Base-by-base conservation (phyloP, 306 rosid species). In the Vicia faba region DNA sequence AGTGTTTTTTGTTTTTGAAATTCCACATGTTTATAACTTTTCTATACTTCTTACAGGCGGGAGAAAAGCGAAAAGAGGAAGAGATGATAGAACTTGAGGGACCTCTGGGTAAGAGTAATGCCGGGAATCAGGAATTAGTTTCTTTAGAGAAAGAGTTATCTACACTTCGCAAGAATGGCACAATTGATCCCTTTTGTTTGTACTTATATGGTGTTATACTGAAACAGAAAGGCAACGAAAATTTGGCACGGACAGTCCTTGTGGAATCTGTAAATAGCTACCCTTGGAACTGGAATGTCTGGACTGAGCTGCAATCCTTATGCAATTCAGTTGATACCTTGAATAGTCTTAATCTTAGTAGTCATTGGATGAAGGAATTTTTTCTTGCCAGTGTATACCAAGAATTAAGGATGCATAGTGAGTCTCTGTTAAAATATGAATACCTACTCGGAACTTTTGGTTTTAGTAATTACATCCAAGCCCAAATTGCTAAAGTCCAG, bases 231-330 rank as follows among this genome's bases (percentile, higher is more conserved):
- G 97, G 97, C 62, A 88, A 66, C 25, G 90, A 91, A 73, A 86
- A 61, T 77, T 83, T 83, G 72, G 95, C 97, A 36, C 88, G 92
- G 38, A 81, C 90, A 11, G 91, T 87, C 78, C 95, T 95, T 73
- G 85, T 82, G 71, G 99, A 95, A 64, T 95, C 97, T 33, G 92
- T 95, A 78, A 90, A 95, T 75, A 90, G 72, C 81, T 90, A 90
- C 77, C 99, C 99, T 46, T 95, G 99, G 99, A 95, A 95, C 76
- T 95, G 99, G 99, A 89, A 69, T 85, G 99, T 95, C 45, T 95
- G 99, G 97, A 82, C 91, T 11, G 96, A 95, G 79, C 78, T 95
- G 76, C 97, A 82, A 83, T 85, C 95, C 8, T 79, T 95, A 61
- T 95, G 99, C 61, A 74, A 86, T 66, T 76, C 85, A 23, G 73